Percentiles rank a stretch among this genome's conserved stretches.
These are phyloP conservation scores for Wickerhamiella occidentalis DNA, from an alignment of 805 yeast genomes.

Conservation along the genomic window DNA sequence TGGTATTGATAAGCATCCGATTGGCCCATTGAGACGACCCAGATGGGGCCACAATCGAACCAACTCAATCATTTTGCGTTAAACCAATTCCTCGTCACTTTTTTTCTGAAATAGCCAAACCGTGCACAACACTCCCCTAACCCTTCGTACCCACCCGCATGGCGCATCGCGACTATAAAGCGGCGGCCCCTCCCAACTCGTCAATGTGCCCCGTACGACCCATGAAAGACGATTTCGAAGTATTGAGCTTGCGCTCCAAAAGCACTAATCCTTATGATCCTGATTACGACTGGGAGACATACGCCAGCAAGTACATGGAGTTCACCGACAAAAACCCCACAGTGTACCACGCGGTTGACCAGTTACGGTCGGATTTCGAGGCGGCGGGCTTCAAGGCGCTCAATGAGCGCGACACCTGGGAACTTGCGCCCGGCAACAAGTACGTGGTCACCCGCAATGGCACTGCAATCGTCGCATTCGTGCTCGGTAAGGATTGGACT, in stretches of 20 bases:
- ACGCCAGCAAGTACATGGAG: constrained; percentile 40
- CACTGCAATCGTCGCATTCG: constrained; percentile 56
- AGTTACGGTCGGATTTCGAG: constrained; percentile 38
- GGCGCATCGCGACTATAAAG: no score
- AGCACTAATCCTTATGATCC: constrained; percentile 18
- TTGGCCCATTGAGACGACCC: neutral
- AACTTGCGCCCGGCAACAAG: constrained; percentile 36
- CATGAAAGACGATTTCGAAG: constrained; percentile 22
- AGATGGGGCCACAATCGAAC: no score
- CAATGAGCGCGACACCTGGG: constrained; percentile 51
- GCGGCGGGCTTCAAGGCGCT: constrained; percentile 52
- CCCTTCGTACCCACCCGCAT: neutral
- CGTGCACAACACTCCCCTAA: neutral
- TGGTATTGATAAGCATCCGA: neutral
- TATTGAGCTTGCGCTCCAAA: constrained; percentile 14
- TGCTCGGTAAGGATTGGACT: constrained; percentile 54
- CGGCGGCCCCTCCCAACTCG: neutral
- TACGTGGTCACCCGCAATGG: constrained; percentile 56
- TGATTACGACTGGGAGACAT: constrained; percentile 19
- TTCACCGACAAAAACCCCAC: constrained; percentile 68
- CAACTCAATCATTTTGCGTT: no score
- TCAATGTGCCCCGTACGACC: constrained; percentile 11
- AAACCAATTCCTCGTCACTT: no score
- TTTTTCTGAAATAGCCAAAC: neutral
- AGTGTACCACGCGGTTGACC: constrained; percentile 54